phyloP scores from a whole-genome alignment of 2,329 filamentous ascomycete genomes.

The Colletotrichum sojae region DNA sequence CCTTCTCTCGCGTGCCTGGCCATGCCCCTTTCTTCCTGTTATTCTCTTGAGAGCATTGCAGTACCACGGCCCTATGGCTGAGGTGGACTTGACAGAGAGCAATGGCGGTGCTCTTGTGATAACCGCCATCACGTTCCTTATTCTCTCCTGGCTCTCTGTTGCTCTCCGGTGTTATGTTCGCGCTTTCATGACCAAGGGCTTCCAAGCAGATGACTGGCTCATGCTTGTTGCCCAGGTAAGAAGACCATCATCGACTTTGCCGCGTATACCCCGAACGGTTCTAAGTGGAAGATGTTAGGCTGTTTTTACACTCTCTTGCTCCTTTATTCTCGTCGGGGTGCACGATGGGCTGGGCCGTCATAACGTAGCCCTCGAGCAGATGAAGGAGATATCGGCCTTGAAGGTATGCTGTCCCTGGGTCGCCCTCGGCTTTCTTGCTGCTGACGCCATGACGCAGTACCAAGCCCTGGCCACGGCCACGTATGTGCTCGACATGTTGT shows the following conservation, averaged over 20 bases:
- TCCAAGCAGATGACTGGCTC: slow-evolving; percentile 67
- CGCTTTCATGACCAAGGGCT: slow-evolving; percentile 58
- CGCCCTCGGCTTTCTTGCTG: neutral
- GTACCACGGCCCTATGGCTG: slow-evolving; percentile 48
- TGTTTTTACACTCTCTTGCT: slow-evolving; percentile 63
- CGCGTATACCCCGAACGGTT: neutral
- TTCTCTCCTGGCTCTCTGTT: slow-evolving; percentile 59
- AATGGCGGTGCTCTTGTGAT: slow-evolving; percentile 55
- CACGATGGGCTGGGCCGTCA: slow-evolving; percentile 61
- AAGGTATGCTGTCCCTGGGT: slow-evolving; percentile 52
- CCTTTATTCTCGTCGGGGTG: slow-evolving; percentile 61
- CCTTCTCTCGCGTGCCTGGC: slow-evolving; percentile 1
- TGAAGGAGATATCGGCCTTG: slow-evolving; percentile 59
- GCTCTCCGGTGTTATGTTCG: slow-evolving; percentile 61
- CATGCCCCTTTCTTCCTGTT: slow-evolving; percentile 28
- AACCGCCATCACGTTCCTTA: slow-evolving; percentile 55
- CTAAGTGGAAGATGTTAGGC: slow-evolving; percentile 47
- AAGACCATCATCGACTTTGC: slow-evolving; percentile 36
- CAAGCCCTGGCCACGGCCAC: slow-evolving; percentile 66
- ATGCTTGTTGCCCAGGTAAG: slow-evolving; percentile 65
- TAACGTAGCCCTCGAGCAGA: slow-evolving; percentile 58
- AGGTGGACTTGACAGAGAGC: slow-evolving; percentile 54
- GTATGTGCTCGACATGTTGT: slow-evolving; percentile 68
- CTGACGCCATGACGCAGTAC: slow-evolving; percentile 53
- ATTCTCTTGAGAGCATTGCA: slow-evolving; percentile 17